phyloP scores from a whole-genome alignment of 495 filamentous ascomycete genomes.

The Neohortaea acidophila region DNA sequence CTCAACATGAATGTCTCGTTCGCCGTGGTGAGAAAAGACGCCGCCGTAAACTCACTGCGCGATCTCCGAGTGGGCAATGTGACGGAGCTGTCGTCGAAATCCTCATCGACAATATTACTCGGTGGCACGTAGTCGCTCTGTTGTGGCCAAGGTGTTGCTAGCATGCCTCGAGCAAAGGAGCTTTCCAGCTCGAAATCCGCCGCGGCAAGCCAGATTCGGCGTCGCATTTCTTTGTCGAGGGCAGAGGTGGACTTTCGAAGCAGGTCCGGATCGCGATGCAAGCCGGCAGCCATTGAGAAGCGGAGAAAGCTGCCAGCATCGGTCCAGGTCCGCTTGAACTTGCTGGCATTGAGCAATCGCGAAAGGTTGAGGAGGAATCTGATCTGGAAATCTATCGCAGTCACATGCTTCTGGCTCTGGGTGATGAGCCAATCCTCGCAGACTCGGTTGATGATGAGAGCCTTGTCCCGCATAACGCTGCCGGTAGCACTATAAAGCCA shows the following conservation, averaged over 20 bases:
- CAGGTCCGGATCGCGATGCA: constrained; percentile 17
- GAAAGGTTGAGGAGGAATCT: constrained; percentile 13
- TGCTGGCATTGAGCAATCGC: constrained; percentile 6
- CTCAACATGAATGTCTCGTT: constrained; percentile 11
- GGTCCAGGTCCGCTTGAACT: constrained; percentile 17
- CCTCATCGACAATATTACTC: constrained; percentile 16
- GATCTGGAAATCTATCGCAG: constrained; percentile 15
- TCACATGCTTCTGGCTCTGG: constrained; percentile 20
- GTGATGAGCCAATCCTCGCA: constrained; percentile 16
- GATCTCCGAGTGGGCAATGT: constrained; percentile 4
- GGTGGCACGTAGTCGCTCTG: constrained; percentile 15
- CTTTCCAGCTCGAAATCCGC: constrained; percentile 17
- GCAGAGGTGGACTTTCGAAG: constrained; percentile 13
- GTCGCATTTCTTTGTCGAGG: constrained; percentile 19
- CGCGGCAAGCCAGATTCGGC: constrained; percentile 16
- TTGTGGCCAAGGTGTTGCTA: constrained; percentile 7
- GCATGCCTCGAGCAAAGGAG: constrained; percentile 18
- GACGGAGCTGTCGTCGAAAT: constrained; percentile 2
- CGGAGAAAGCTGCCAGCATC: constrained; percentile 14
- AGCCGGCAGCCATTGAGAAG: constrained; percentile 19
- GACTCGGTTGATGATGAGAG: constrained; percentile 9
- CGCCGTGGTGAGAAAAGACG: constrained; percentile 9
- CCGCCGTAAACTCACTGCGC: constrained; percentile 5
- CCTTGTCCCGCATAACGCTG: constrained; percentile 11
- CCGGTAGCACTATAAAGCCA: constrained; percentile 13